Percentiles rank a stretch among this genome's conserved stretches.
Conservation (phyloP, 495 filamentous ascomycete genomes). For the Penicillium odoratum region DNA sequence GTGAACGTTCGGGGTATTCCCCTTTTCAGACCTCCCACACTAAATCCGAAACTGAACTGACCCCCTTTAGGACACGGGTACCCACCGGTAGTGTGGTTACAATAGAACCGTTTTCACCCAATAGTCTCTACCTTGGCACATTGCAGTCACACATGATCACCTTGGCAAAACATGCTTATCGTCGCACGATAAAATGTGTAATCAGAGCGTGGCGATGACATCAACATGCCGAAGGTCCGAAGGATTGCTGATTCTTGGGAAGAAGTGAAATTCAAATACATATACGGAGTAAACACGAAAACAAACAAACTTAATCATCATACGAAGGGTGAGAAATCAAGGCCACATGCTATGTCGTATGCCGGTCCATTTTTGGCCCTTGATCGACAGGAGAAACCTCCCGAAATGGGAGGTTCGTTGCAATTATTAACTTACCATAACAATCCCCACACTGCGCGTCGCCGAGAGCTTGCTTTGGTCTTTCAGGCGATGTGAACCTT, state of each 20-base stretch:
- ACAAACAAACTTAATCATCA: too few relatives aligned
- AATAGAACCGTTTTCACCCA: not conserved
- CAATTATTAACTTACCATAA: not conserved
- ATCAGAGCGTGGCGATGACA: slow-evolving; percentile 3
- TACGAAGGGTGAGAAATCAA: not conserved
- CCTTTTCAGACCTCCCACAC: not conserved
- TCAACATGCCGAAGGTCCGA: slow-evolving; percentile 6
- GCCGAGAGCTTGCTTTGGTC: not conserved
- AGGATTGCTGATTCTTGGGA: not conserved
- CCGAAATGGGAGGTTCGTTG: slow-evolving; percentile 2
- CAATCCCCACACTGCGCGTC: slow-evolving; percentile 12
- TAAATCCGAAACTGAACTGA: slow-evolving; percentile 4
- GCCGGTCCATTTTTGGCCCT: slow-evolving; percentile 5
- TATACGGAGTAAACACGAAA: too few relatives aligned
- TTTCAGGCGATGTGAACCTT: not conserved
- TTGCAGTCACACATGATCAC: not conserved
- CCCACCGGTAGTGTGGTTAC: not conserved
- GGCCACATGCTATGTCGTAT: slow-evolving; percentile 1
- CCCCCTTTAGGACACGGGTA: not conserved
- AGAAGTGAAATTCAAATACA: not conserved
- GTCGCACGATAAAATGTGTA: not conserved
- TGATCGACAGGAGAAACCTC: slow-evolving; percentile 11
- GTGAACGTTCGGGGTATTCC: not conserved
- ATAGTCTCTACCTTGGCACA: not conserved
- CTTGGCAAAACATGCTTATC: not conserved